Percentiles rank a stretch among this genome's conserved stretches.
Evolutionary conservation across 306 rosid species (phyloP).

Genomic region (Hippophae tibetana): DNA sequence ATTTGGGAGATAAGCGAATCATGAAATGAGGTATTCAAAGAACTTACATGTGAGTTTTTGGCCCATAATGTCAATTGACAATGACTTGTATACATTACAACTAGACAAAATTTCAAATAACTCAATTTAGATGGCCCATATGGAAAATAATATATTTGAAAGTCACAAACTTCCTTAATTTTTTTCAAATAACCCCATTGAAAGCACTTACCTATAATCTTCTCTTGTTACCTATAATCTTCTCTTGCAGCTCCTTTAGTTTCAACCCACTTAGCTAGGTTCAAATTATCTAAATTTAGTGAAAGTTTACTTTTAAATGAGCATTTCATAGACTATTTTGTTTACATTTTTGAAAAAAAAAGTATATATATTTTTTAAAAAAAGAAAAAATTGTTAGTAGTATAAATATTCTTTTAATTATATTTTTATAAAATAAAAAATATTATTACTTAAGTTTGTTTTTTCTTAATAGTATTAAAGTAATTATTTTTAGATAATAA

Average conservation of each 20-base stretch:
- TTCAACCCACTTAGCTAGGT: too few relatives aligned
- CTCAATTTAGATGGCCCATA: constrained; percentile 4
- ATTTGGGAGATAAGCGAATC: constrained; percentile 3
- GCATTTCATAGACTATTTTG: too few relatives aligned
- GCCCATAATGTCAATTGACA: constrained; percentile 17
- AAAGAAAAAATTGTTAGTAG: too few relatives aligned
- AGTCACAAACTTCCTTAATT: neutral
- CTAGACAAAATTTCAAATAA: constrained; percentile 8
- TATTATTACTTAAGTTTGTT: too few relatives aligned
- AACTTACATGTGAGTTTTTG: constrained; percentile 19
- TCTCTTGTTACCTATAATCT: neutral
- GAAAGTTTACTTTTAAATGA: too few relatives aligned
- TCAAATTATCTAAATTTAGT: too few relatives aligned
- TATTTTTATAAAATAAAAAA: too few relatives aligned
- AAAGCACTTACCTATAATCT: neutral
- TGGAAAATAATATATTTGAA: constrained; percentile 2
- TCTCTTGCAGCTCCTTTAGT: neutral
- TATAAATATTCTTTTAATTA: too few relatives aligned
- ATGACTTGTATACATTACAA: constrained; percentile 20
- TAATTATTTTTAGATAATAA: too few relatives aligned
- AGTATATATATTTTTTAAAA: too few relatives aligned
- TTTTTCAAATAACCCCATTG: neutral
- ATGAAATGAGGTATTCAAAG: constrained; percentile 11
- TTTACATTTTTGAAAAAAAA: too few relatives aligned
- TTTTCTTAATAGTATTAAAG: too few relatives aligned